A percentile compares a stretch with the other conserved stretches of the same genome.
These are phyloP conservation scores for Pleurotus eryngii DNA, from an alignment of 768 basidiomycete genomes.

Conservation along the genomic window DNA sequence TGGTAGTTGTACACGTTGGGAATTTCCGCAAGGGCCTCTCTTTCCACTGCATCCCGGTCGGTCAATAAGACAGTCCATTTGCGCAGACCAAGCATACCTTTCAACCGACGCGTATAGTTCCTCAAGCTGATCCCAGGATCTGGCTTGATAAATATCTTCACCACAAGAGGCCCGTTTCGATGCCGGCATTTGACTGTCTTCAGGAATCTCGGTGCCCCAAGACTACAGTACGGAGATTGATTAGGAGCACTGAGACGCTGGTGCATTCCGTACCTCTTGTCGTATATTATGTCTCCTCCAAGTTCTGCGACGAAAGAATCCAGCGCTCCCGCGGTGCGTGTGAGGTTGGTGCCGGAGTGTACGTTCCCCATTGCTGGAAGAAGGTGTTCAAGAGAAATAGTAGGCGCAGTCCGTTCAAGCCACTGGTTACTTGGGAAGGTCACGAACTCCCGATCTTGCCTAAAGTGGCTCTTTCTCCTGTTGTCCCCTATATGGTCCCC, in stretches of 20 bases:
- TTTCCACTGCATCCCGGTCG: slow-evolving; percentile 55
- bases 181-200: slow-evolving; percentile 91
- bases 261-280: slow-evolving; percentile 66
- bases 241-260: not conserved
- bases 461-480: too few species aligned
- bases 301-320: slow-evolving; percentile 92
- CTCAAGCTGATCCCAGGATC: slow-evolving; percentile 80
- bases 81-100: slow-evolving; percentile 43
- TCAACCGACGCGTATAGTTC: slow-evolving; percentile 72
- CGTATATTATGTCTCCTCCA: slow-evolving; percentile 83
- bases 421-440: too few species aligned
- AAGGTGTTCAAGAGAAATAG: too few species aligned
- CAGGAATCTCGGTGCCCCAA: slow-evolving; percentile 69
- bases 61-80: not conserved
- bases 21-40: slow-evolving; percentile 80
- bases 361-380: slow-evolving; percentile 67
- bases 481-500: too few species aligned
- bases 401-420: too few species aligned
- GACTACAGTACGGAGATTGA: slow-evolving; percentile 30
- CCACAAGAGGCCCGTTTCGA: slow-evolving; percentile 75
- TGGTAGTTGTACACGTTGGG: slow-evolving; percentile 90
- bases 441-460: too few species aligned
- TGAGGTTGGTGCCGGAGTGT: slow-evolving; percentile 67
- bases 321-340: slow-evolving; percentile 73
- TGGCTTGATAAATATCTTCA: slow-evolving; percentile 95